Evolutionary conservation across 1,284 basidiomycete species (phyloP).

Genomic region (Rhodotorula sp.): DNA sequence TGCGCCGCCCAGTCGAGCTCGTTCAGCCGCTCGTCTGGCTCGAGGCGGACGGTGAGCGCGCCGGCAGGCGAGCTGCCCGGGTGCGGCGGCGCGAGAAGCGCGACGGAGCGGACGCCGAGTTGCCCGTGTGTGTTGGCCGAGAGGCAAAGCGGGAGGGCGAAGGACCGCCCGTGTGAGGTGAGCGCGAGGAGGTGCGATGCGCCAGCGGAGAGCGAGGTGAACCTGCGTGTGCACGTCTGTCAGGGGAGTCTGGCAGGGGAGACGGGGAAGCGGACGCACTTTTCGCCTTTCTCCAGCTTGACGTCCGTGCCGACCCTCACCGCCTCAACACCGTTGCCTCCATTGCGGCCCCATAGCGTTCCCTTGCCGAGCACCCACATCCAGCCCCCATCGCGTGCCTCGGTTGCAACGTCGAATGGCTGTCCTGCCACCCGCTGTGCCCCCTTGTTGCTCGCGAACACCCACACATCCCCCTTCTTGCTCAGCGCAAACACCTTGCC

Average conservation of each 20-base stretch:
- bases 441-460: conserved; percentile 47
- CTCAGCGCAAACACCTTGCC: conserved; percentile 69
- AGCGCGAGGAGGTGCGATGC: conserved; percentile 80
- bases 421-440: conserved; percentile 45
- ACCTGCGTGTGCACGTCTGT: conserved; percentile 54
- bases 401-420: conserved; percentile 30
- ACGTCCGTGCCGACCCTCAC: conserved; percentile 54
- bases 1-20: conserved; percentile 10
- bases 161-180: conserved; percentile 77
- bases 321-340: conserved; percentile 53
- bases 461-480: conserved; percentile 39
- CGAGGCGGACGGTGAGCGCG: conserved; percentile 52
- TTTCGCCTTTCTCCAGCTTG: conserved; percentile 59
- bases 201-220: conserved; percentile 72
- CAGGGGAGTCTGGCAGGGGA: too few relatives aligned
- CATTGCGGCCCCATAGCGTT: conserved; percentile 47
- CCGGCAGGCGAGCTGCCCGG: conserved; percentile 49
- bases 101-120: conserved; percentile 70
- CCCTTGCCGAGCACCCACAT: conserved; percentile 40
- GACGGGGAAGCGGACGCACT: conserved; percentile 49
- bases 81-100: conserved; percentile 44
- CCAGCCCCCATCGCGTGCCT: background rate
- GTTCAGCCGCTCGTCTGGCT: conserved; percentile 29
- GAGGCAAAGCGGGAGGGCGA: conserved; percentile 73
- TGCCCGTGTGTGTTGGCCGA: conserved; percentile 83